Base-by-base conservation (phyloP, 208 protist species). In the Acanthamoeba culbertsoni region DNA sequence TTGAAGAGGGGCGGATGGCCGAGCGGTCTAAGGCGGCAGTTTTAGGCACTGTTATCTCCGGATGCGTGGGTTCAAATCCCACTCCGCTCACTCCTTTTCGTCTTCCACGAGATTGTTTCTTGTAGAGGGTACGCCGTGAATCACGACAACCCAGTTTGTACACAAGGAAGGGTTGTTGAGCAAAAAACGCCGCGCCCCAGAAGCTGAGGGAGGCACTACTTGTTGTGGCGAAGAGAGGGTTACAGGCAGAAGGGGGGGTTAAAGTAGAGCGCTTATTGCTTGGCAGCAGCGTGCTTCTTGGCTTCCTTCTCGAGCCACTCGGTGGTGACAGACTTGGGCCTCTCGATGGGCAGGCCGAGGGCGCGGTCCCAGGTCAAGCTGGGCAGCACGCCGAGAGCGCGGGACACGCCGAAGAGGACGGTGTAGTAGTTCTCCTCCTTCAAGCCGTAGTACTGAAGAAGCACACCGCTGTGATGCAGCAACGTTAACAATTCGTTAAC, bases 321-420 rank as follows among this genome's bases (percentile, higher is more conserved):
- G 71, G 98, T 98, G 73, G 97, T 98, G 55, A 96, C 95, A 42
- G 97, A 98, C 96, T 99, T 99, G 48, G 99, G 99, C 57, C 99
- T 97, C 97, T 99, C 99, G 90, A 99, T 97, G 57, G 99, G 98
- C 77, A 96, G 95, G 65, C 98, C 97, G 90, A 99, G 96, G 79
- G 98, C 97, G 93, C 99, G 98, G 97, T 99, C 98, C 97, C 98
- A 99, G 71, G 99, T 96, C 37, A 99, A 94, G 55, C 95, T 97
- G 31, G 98, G 95, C 33, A 99, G 95, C 14, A 99, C 98, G 93
- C 99, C 99, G 43, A 99, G 73, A 79, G 98, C 98, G 62, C 98
- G 98, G 43, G 97, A 98, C 43, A 99, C 96, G 95, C 99, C 99
- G 79, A 99, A 99, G 51, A 99, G 97, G 8, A 99, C 98, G 16